phyloP scores from a whole-genome alignment of 2,329 filamentous ascomycete species.

The Xylariaceae sp. region DNA sequence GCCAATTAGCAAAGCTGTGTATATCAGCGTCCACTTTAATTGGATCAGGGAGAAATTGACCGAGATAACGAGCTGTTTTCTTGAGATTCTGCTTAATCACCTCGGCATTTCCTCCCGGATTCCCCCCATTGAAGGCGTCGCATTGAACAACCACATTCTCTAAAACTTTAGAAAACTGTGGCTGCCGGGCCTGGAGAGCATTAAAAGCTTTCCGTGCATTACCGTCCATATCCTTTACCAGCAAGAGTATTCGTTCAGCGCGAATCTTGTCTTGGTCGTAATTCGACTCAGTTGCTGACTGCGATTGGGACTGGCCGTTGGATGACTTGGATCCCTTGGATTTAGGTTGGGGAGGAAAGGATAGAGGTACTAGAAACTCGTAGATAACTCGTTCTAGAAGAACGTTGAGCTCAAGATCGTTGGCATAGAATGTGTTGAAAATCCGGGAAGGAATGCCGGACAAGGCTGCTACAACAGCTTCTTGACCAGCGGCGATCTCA shows the following conservation, averaged over 20 bases:
- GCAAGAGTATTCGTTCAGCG: constrained; percentile 75
- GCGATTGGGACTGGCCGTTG: constrained; percentile 52
- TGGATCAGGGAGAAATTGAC: constrained; percentile 71
- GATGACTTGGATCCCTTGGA: constrained; percentile 57
- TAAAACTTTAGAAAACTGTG: constrained; percentile 68
- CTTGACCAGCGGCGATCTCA: constrained; percentile 79
- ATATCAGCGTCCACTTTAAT: constrained; percentile 70
- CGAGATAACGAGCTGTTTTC: constrained; percentile 67
- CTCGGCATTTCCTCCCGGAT: constrained; percentile 68
- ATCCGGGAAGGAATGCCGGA: constrained; percentile 80
- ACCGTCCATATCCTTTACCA: constrained; percentile 73
- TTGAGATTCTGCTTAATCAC: constrained; percentile 67
- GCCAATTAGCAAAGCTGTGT: constrained; percentile 83
- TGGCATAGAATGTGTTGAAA: constrained; percentile 83
- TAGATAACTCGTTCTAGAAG: constrained; percentile 80
- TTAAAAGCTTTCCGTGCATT: constrained; percentile 85
- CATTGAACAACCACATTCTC: constrained; percentile 76
- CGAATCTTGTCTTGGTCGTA: constrained; percentile 72
- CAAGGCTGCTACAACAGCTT: constrained; percentile 69
- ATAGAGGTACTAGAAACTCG: constrained; percentile 84
- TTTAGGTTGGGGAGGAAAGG: constrained; percentile 69
- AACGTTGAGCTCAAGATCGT: constrained; percentile 80
- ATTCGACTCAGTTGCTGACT: constrained; percentile 42
- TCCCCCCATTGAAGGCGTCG: constrained; percentile 84
- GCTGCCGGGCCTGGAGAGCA: constrained; percentile 74